Evolutionary conservation across 768 basidiomycete species (phyloP), one percentile per base, ranked within the genome.

Genomic region (Holtermannia corniformis): DNA sequence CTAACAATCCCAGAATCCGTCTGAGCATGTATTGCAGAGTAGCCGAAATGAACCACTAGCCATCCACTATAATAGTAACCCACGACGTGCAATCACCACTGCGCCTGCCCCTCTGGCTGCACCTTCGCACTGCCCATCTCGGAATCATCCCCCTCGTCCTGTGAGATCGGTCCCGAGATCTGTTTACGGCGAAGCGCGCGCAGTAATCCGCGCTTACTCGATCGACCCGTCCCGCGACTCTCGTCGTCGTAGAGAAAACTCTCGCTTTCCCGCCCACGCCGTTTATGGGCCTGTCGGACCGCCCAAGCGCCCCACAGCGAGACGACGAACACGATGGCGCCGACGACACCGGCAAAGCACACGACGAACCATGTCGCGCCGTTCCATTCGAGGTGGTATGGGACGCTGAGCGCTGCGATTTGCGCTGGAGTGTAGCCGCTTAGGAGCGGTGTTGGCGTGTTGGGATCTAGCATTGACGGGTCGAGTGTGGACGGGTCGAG

Each of bases 361-460:
- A 62, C 32, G 24, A 62, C 52, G 48, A 62, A 62, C 25, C 52
- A 55, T 3, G 58, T 49, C 3, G 55, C 52, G n/a, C 43, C 26
- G 49, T 57, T 59, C 61, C 61, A 62, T 13, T 52, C 19, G 49
- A 59, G 59, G 1, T 44, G 13, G 43, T 62, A 62, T 10, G 24
- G 24, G 10, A 24, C 32, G 20, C 41, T 45, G 3, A 62, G 52
- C 11, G 47, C 42, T 3, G 49, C 3, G 3, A 62, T 47, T 43
- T 62, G 61, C 0, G 25, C 3, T 2, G 47, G 41, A 16, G 50
- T 44, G 50, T 54, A 56, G 13, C 45, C 46, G n/a, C 32, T 47
- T 24, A 52, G 44, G 21, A 57, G 51, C 3, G 37, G 25, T 12
- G 5, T 49, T 16, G 24, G 10, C 5, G 40, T 16, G 11, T 44